phyloP scores from a whole-genome alignment of 1,284 basidiomycete species.

The Tremellales sp. region DNA sequence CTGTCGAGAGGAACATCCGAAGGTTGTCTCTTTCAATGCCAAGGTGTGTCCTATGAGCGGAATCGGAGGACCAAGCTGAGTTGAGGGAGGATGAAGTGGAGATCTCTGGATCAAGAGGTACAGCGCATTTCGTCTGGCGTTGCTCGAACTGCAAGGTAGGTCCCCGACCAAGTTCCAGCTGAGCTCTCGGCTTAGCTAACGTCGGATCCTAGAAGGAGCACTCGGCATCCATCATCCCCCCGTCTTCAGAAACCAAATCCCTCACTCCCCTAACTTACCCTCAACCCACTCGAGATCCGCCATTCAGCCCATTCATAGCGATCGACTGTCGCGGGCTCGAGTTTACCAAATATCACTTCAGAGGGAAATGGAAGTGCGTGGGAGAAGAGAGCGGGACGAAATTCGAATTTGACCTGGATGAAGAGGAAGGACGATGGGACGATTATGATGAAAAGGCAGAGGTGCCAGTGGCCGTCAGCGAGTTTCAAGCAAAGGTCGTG shows the following conservation, averaged over 20 bases:
- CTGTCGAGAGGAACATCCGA: conserved; percentile 45
- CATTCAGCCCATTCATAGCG: conserved; percentile 35
- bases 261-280: conserved; percentile 32
- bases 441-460: conserved; percentile 47
- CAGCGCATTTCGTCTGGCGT: conserved; percentile 47
- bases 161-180: neutral
- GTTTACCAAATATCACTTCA: conserved; percentile 42
- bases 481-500: conserved; percentile 37
- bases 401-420: conserved; percentile 46
- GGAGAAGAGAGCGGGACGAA: conserved; percentile 27
- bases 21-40: conserved; percentile 44
- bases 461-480: conserved; percentile 37
- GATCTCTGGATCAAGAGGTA: conserved; percentile 44
- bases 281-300: conserved; percentile 4
- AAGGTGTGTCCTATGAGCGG: conserved; percentile 13
- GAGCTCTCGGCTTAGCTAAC: neutral
- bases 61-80: neutral
- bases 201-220: conserved; percentile 40
- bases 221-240: conserved; percentile 43
- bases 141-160: conserved; percentile 47
- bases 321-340: conserved; percentile 49
- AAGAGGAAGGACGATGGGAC: conserved; percentile 46
- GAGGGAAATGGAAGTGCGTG: conserved; percentile 29
- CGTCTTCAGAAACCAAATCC: conserved; percentile 29
- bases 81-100: conserved; percentile 38